Evolutionary conservation across 2,329 filamentous ascomycete genomes (phyloP), one percentile per base, ranked within the genome.

Genomic region (Leptographium wingfieldii): DNA sequence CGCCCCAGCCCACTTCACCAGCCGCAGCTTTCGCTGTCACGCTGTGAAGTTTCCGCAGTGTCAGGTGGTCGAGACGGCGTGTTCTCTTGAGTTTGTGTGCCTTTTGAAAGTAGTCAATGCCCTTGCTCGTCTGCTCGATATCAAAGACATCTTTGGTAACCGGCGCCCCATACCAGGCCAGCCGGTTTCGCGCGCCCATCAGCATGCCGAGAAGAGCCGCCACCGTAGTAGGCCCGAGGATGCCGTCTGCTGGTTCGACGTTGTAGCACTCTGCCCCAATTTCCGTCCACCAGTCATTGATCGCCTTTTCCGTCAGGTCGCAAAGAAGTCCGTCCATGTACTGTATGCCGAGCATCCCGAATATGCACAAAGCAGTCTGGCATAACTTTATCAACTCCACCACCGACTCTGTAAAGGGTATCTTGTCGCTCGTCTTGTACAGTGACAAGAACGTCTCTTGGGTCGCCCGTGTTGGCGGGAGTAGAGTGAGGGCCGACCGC

Each of bases 231-330:
- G 94, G 92, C 0, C 94, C 94, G 2, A 99, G 76, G 27, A 95
- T 91, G 14, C 92, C 92, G 73, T 99, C 94, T 11, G 87, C 88
- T 1, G 94, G 92, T 71, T 97, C 94, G 40, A 91, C 83, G 59
- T 92, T 95, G 76, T 92, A 96, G 68, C 94, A 86, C 65, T 97
- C 92, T 0, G 86, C 86, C 1, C 94, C 94, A 62, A 96, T 87
- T 67, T 96, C 90, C 1, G 88, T 86, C 94, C 94, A 97, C 94
- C 94, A 99, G 70, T 96, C 89, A 63, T 86, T 87, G 66, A 97
- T 84, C 1, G 92, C 90, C 63, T 81, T 86, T 71, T 99, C 94
- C 0, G 94, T 97, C 52, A 94, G 79, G 73, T 99, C 94, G 70
- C 94, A 99, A 3, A 99, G 80, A 29, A 96, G 74, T 0, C 94